Base-by-base conservation (phyloP, 2,329 filamentous ascomycete genomes). In the Amphichorda felina region DNA sequence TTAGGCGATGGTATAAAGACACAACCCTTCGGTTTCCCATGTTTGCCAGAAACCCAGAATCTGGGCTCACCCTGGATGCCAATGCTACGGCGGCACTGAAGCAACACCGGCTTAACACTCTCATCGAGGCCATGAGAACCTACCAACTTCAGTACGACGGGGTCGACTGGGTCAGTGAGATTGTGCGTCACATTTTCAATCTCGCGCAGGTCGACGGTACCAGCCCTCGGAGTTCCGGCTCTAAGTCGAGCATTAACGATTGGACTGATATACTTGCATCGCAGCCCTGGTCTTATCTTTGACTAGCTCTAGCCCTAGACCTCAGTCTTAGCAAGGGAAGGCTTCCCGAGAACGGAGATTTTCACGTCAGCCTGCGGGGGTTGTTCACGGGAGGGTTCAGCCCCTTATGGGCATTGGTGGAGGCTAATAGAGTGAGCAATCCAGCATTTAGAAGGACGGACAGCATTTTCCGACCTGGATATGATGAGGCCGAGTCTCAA, bases 141-240 rank as follows among this genome's bases (percentile, higher is more conserved):
- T 66, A 64, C 33, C 57, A 64, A 36, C 60, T 59, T 3, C 60
- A 62, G 34, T 64, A 64, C 38, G 62, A 66, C 36, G 60, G 60
- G 16, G 57, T 62, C 2, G 63, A 66, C 42, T 62, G 59, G 45
- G 56, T 66, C 31, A 57, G 54, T 46, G 57, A 63, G 40, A 60
- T 60, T 8, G 59, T 63, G 19, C 53, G 59, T 6, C 58, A 62
- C 38, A 62, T 64, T 17, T 53, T 63, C 36, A 59, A 59, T 34
- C 50, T 63, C 8, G 57, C 61, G 0, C 55, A 62, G 40, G 45
- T 61, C 5, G 57, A 61, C 27, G 16, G 29, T 10, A 45, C 36
- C 2, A 41, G 42, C 4, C 28, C 37, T 2, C 37, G 45, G 30
- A 40, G 43, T 2, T 30, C 36, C 2, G 40, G 40, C 4, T 39